Percentiles rank a stretch among this genome's conserved stretches.
These are phyloP conservation scores for Alternaria viburni DNA, from an alignment of 2,329 filamentous ascomycete species.

Conservation along the genomic window DNA sequence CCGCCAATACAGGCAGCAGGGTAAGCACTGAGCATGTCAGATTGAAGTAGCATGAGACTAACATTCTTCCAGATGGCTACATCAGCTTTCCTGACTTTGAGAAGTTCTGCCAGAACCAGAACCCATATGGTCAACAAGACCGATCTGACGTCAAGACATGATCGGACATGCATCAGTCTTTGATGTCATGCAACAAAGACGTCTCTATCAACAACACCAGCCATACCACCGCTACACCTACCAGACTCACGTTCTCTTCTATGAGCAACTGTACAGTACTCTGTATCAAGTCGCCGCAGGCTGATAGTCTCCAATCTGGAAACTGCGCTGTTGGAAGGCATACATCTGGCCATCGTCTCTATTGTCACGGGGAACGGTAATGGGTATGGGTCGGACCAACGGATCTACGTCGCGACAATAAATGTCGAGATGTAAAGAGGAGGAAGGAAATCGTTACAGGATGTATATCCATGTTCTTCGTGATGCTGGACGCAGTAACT, in stretches of 20 bases:
- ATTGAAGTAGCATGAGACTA: constrained; percentile 12
- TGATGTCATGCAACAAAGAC: constrained; percentile 7
- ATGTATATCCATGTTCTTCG: constrained; percentile 7
- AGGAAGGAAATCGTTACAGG: constrained; percentile 22
- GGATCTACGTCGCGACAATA: constrained; percentile 6
- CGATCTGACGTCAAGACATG: constrained; percentile 44
- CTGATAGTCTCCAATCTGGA: neutral
- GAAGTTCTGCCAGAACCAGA: constrained; percentile 59
- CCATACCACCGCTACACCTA: constrained; percentile 11
- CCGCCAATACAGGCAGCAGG: constrained; percentile 45
- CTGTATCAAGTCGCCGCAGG: neutral
- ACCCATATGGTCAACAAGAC: constrained; percentile 38
- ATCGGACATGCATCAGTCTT: constrained; percentile 14
- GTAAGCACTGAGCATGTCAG: constrained; percentile 30
- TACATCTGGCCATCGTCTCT: neutral
- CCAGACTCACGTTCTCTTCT: constrained; percentile 2
- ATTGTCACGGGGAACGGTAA: neutral
- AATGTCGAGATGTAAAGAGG: constrained; percentile 11
- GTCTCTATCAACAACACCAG: constrained; percentile 7
- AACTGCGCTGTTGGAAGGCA: neutral
- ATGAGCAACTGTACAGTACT: neutral
- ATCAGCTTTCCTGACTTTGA: constrained; percentile 79
- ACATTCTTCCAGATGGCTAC: constrained; percentile 59
- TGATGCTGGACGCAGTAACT: constrained; percentile 21
- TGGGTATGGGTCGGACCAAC: neutral